A percentile compares a stretch with the other conserved stretches of the same genome.
Conservation (phyloP, 768 basidiomycete genomes). For the Amanita polypyramis region DNA sequence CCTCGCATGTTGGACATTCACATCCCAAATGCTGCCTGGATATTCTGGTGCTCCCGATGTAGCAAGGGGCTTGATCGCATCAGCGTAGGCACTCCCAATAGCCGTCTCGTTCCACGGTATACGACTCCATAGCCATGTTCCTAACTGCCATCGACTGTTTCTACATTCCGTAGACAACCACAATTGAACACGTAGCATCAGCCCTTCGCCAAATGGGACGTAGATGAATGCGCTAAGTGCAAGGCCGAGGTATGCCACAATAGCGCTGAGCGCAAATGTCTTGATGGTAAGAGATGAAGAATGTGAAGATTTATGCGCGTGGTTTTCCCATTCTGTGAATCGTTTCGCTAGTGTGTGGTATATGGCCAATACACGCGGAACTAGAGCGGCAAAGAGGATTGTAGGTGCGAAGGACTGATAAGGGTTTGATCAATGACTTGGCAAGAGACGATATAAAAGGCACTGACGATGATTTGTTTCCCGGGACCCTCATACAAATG, state of each 20-base stretch:
- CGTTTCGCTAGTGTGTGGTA: conserved; percentile 60
- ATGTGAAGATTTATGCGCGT: conserved; percentile 68
- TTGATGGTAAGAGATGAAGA: conserved; percentile 79
- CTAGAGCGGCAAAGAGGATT: conserved; percentile 66
- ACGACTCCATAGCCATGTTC: conserved; percentile 13
- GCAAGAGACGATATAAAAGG: not conserved
- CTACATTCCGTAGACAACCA: conserved; percentile 21
- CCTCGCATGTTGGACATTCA: conserved; percentile 36
- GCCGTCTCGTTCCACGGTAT: conserved; percentile 21
- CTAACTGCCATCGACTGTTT: conserved; percentile 13
- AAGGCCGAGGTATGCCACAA: conserved; percentile 90
- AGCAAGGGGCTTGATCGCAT: not conserved
- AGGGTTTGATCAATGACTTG: not conserved
- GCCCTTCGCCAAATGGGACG: conserved; percentile 82
- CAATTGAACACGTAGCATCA: conserved; percentile 52
- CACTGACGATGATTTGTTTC: conserved; percentile 61
- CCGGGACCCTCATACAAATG: conserved; percentile 85
- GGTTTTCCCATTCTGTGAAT: conserved; percentile 89
- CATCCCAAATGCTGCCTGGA: conserved; percentile 35
- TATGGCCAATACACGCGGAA: conserved; percentile 68
- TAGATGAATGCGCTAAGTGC: conserved; percentile 92
- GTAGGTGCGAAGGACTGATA: conserved; percentile 72
- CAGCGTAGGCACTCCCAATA: not conserved
- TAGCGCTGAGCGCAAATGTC: conserved; percentile 78
- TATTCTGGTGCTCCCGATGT: not conserved